Evolutionary conservation across 345 rosid species (phyloP).

Genomic region (Salix dunnii): DNA sequence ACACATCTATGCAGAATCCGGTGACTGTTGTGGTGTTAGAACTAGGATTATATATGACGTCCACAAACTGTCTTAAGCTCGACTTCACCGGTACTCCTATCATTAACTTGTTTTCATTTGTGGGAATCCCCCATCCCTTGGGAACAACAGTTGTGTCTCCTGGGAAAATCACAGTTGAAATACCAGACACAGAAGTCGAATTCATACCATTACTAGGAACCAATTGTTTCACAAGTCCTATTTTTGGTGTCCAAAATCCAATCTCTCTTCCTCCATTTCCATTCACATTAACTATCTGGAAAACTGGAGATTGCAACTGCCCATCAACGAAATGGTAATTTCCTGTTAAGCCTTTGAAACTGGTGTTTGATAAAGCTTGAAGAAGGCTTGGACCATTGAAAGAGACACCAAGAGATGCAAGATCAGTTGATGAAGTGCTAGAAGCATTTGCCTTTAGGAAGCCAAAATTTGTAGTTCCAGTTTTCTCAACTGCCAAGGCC

Average conservation of each 20-base stretch:
- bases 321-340: slow-evolving; percentile 30
- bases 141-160: slow-evolving; percentile 33
- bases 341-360: slow-evolving; percentile 37
- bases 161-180: slow-evolving; percentile 39
- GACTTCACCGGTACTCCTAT: slow-evolving; percentile 39
- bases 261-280: slow-evolving; percentile 16
- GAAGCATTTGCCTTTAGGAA: not conserved
- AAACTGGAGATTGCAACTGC: slow-evolving; percentile 25
- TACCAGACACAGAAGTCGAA: not conserved
- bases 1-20: slow-evolving; percentile 84
- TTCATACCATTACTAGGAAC: not conserved
- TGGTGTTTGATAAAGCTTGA: slow-evolving; percentile 8
- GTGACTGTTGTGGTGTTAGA: slow-evolving; percentile 28
- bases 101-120: slow-evolving; percentile 28
- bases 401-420: slow-evolving; percentile 18
- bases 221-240: slow-evolving; percentile 5
- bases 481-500: slow-evolving; percentile 32
- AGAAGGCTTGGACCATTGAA: slow-evolving; percentile 25
- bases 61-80: slow-evolving; percentile 29
- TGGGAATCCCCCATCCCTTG: slow-evolving; percentile 34
- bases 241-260: slow-evolving; percentile 37
- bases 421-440: slow-evolving; percentile 1
- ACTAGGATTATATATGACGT: slow-evolving; percentile 12
- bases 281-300: slow-evolving; percentile 36
- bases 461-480: not conserved